These are phyloP conservation scores for Incumbomyces lentus DNA, from an alignment of 2,329 filamentous ascomycete genomes.

Conservation along the genomic window DNA sequence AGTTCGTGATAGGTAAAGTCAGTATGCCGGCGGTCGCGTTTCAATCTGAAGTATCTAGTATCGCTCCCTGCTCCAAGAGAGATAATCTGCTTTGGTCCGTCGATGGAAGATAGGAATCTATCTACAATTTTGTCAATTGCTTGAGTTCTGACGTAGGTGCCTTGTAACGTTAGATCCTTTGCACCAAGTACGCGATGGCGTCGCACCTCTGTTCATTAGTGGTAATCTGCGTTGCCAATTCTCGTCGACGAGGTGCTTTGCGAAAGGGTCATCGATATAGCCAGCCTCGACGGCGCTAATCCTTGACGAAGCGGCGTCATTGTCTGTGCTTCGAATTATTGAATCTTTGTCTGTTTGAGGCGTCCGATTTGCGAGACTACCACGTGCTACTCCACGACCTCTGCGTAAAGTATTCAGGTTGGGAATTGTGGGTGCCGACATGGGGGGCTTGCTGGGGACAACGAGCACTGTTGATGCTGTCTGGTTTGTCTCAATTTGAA, in stretches of 20 bases:
- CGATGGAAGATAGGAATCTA: slow-evolving; percentile 43
- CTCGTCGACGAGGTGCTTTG: slow-evolving; percentile 32
- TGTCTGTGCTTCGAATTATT: slow-evolving; percentile 78
- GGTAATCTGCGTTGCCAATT: slow-evolving; percentile 58
- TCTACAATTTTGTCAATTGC: slow-evolving; percentile 70
- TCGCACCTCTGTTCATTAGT: slow-evolving; percentile 81
- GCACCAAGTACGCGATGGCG: neutral
- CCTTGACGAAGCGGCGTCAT: slow-evolving; percentile 79
- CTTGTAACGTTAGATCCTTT: slow-evolving; percentile 34
- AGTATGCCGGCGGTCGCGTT: slow-evolving; percentile 23
- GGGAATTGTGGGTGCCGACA: slow-evolving; percentile 51
- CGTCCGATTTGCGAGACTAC: slow-evolving; percentile 25
- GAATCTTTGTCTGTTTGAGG: slow-evolving; percentile 49
- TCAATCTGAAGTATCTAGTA: slow-evolving; percentile 70
- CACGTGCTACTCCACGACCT: slow-evolving; percentile 40
- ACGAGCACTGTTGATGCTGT: too few relatives aligned
- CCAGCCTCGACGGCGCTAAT: slow-evolving; percentile 78
- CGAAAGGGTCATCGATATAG: slow-evolving; percentile 76
- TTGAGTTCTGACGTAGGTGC: slow-evolving; percentile 82
- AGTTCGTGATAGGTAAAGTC: slow-evolving; percentile 76
- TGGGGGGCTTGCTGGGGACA: neutral
- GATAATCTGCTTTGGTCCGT: slow-evolving; percentile 57
- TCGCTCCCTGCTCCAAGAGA: slow-evolving; percentile 91
- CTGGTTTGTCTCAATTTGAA: too few relatives aligned
- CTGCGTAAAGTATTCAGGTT: slow-evolving; percentile 58